Conservation (phyloP, 83 land plant species). For the Diphasiastrum complanatum region DNA sequence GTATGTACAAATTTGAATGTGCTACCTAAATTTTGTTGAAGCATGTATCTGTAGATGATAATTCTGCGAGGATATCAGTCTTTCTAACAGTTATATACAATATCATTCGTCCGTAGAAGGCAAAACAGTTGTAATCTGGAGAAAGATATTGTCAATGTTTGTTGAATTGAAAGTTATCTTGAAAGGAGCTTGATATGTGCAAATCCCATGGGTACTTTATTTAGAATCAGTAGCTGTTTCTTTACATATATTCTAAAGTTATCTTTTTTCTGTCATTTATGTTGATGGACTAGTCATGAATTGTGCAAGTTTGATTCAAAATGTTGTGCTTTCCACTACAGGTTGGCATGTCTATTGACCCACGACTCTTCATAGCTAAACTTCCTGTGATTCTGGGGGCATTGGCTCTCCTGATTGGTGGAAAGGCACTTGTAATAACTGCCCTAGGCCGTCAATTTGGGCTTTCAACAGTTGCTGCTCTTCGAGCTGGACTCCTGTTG, state of each 20-base stretch:
- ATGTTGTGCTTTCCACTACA: slow-evolving; percentile 23
- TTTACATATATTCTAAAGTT: neutral
- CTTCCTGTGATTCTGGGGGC: slow-evolving; percentile 59
- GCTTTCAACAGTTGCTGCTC: slow-evolving; percentile 79
- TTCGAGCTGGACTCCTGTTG: slow-evolving; percentile 84
- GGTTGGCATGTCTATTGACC: slow-evolving; percentile 99
- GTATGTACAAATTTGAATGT: too few species aligned
- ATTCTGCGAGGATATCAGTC: too few species aligned
- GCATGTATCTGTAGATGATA: too few species aligned
- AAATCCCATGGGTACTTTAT: too few species aligned
- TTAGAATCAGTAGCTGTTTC: too few species aligned
- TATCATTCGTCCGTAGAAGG: too few species aligned
- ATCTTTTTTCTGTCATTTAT: neutral
- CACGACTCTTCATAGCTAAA: slow-evolving; percentile 71
- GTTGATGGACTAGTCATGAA: neutral
- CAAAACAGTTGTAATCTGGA: too few species aligned
- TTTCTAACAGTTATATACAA: too few species aligned
- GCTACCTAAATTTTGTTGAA: too few species aligned
- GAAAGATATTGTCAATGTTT: too few species aligned
- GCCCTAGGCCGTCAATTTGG: slow-evolving; percentile 79
- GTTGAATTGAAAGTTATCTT: too few species aligned
- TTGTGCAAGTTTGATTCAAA: neutral
- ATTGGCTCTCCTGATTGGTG: slow-evolving; percentile 60
- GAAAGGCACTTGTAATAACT: slow-evolving; percentile 77
- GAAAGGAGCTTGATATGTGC: too few species aligned